Base-by-base conservation (phyloP, 2,329 filamentous ascomycete species). In the Ophiostoma triangulosporum region DNA sequence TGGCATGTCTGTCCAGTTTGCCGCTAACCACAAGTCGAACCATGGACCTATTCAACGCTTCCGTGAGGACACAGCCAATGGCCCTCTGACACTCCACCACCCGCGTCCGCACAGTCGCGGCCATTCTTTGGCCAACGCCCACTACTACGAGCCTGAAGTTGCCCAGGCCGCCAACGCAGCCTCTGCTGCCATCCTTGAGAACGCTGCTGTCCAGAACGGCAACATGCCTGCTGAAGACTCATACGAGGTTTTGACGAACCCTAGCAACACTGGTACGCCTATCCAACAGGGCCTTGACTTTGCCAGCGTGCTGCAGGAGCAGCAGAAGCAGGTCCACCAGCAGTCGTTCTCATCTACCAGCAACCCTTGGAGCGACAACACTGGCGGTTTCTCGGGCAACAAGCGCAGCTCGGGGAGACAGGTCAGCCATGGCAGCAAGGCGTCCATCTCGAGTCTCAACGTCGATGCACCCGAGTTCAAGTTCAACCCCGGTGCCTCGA, bases 391-490 rank as follows among this genome's bases (percentile, higher is more conserved):
- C 40, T 61, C 68, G 26, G 64, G 65, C 45, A 48, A 48, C 46
- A 67, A 66, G 59, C 62, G 64, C 26, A 60, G 65, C 26, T 62
- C 66, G 22, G 64, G 69, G 29, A 69, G 70, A 43, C 70, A 68
- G 15, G 69, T 73, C 11, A 78, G 76, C 58, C 85, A 89, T 62
- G 75, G 73, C 17, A 84, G 82, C 63, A 87, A 84, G 61, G 73
- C 81, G 3, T 90, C 81, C 0, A 67, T 83, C 43, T 88, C 88
- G 1, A 90, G 83, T 60, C 77, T 97, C 60, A 97, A 97, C 62
- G 89, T 94, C 29, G 80, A 84, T 57, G 91, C 91, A 0, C 86
- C 89, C 48, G 88, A 93, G 63, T 96, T 96, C 73, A 88, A 84
- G 61, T 91, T 91, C 67, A 78, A 80, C 57, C 77, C 77, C 3